Base-by-base conservation (phyloP, 345 rosid genomes). In the Cardamine chenopodiifolia region DNA sequence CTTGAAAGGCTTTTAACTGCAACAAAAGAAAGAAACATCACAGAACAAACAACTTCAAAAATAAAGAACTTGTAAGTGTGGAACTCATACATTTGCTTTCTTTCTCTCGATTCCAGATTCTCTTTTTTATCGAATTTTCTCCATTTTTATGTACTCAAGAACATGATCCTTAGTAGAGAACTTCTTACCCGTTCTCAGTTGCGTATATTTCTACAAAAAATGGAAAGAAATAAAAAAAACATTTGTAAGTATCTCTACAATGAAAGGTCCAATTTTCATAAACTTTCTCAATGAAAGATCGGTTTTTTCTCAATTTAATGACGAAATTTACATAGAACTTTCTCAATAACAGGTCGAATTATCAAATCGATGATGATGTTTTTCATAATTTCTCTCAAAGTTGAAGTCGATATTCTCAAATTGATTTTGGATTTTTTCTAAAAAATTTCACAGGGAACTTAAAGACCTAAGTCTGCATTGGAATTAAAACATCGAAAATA, bases 121-220 rank as follows among this genome's bases (percentile, higher is more conserved):
- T 71, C 67, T 45, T 40, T 54, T 9, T 25, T 64, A 54, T 80
- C 50, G 75, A 45, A 65, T n/a, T 34, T 73, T 62, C 64, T 60
- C 48, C 66, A 48, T 68, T 60, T 59, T 39, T 14, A 48, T 19
- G 72, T 80, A 64, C 45, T 29, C 78, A 61, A 87, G 62, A 55
- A 89, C 78, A 22, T 82, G 86, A 72, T 83, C 85, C 82, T 80
- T 89, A 23, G 83, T 80, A 29, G 29, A 82, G 65, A 82, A 83
- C 61, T 72, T 85, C 42, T 79, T 69, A 54, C 88, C 80, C 1
- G 87, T 87, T 59, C 45, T 71, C 61, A 60, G 14, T 62, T 89
- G 77, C 28, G 73, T 56, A 59, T 84, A 89, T 17, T 69, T 79
- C 91, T 89, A 62, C 79, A 76, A 71, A 54, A 58, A 9, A 2